A percentile compares a stretch with the other conserved stretches of the same genome.
Conservation (phyloP, 2,329 filamentous ascomycete genomes). For the Fusarium lyarnte region DNA sequence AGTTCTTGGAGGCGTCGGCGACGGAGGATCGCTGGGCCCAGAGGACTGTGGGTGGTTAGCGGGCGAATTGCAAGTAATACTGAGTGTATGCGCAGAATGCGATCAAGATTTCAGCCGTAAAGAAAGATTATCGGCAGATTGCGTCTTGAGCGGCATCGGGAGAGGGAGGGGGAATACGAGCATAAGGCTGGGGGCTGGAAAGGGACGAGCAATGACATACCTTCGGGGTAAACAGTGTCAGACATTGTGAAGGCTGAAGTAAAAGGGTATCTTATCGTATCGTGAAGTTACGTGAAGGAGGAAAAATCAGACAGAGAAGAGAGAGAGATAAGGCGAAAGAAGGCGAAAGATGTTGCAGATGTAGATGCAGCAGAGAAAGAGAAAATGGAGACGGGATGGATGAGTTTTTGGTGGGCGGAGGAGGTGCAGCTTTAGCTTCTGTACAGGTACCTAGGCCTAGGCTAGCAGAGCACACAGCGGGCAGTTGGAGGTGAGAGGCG, state of each 20-base stretch:
- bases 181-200: constrained; percentile 11
- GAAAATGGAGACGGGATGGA: constrained; percentile 32
- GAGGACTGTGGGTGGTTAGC: constrained; percentile 70
- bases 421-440: constrained; percentile 39
- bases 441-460: constrained; percentile 4
- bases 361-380: constrained; percentile 21
- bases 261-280: constrained; percentile 43
- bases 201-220: constrained; percentile 43
- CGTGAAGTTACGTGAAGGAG: constrained; percentile 25
- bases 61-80: not conserved
- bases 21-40: constrained; percentile 96
- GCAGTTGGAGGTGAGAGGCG: not conserved
- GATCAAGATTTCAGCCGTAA: not conserved
- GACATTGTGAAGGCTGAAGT: constrained; percentile 36
- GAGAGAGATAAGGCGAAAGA: constrained; percentile 16
- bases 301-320: constrained; percentile 5
- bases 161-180: constrained; percentile 10
- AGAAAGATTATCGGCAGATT: not conserved
- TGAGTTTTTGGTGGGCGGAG: constrained; percentile 42
- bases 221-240: constrained; percentile 49
- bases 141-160: not conserved
- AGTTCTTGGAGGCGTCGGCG: constrained; percentile 86
- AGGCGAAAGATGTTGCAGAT: constrained; percentile 30
- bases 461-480: not conserved
- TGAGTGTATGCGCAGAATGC: not conserved